These are phyloP conservation scores for Rubroboletus pulcherrimus DNA, from an alignment of 768 basidiomycete genomes.

Conservation along the genomic window DNA sequence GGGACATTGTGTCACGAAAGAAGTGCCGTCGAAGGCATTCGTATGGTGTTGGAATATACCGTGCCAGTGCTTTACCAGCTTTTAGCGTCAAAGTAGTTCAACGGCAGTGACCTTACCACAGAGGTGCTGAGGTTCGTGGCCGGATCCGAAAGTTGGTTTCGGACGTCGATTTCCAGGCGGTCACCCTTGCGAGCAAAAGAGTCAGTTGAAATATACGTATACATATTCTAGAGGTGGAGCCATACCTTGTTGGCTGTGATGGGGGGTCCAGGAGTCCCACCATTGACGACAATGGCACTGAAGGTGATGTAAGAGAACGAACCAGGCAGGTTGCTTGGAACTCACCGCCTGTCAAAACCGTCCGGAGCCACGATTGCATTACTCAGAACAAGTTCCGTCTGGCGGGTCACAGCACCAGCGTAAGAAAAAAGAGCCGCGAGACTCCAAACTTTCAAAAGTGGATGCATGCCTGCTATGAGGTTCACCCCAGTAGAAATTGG, in stretches of 20 bases:
- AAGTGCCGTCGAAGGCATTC: slow-evolving; percentile 43
- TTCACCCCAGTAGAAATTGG: neutral
- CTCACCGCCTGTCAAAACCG: slow-evolving; percentile 35
- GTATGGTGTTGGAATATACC: slow-evolving; percentile 42
- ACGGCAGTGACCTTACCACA: slow-evolving; percentile 29
- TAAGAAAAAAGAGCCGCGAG: slow-evolving; percentile 9
- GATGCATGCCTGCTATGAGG: slow-evolving; percentile 7
- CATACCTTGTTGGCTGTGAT: slow-evolving; percentile 39
- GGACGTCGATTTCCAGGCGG: slow-evolving; percentile 40
- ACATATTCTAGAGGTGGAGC: neutral
- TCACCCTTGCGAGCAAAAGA: slow-evolving; percentile 29
- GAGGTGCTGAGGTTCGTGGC: slow-evolving; percentile 40
- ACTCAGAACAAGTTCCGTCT: slow-evolving; percentile 30
- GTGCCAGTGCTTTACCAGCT: slow-evolving; percentile 40
- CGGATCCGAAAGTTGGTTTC: slow-evolving; percentile 35
- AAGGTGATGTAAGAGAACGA: slow-evolving; percentile 2
- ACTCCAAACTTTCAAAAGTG: slow-evolving; percentile 4
- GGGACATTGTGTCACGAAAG: slow-evolving; percentile 48
- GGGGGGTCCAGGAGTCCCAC: slow-evolving; percentile 37
- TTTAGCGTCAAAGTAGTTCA: neutral
- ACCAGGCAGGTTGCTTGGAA: neutral
- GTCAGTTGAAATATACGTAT: neutral
- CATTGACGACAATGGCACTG: slow-evolving; percentile 40
- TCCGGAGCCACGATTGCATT: slow-evolving; percentile 44
- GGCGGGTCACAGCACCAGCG: slow-evolving; percentile 9